These are phyloP conservation scores for Zygosaccharomyces sapae DNA, from an alignment of 1,139 yeast species.

Conservation along the genomic window DNA sequence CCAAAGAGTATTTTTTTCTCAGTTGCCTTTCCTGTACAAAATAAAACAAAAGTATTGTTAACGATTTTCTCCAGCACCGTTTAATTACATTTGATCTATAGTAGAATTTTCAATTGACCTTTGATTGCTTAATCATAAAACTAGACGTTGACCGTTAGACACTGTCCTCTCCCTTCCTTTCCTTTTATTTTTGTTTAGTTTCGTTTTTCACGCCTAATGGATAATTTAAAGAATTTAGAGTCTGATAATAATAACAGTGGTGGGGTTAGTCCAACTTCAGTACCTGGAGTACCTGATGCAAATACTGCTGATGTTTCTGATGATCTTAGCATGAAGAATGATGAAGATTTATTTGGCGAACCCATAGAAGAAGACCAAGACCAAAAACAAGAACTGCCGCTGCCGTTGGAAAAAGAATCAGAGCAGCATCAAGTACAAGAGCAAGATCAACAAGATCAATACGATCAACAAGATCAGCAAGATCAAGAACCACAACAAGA, in stretches of 20 bases:
- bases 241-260: not conserved
- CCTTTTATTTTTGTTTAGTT: not conserved
- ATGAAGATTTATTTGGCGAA: not conserved
- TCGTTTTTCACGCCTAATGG: constrained; percentile 1
- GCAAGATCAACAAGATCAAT: constrained; percentile 3
- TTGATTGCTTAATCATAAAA: too few species aligned
- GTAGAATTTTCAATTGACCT: too few species aligned
- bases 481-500: not conserved
- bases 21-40: not conserved
- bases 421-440: not conserved
- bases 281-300: not conserved
- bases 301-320: not conserved
- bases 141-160: not conserved
- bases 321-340: not conserved
- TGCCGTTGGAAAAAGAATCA: not conserved
- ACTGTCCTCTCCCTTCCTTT: not conserved
- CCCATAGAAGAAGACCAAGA: constrained; percentile 1
- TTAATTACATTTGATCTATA: too few species aligned
- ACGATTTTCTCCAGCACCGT: too few species aligned
- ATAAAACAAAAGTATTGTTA: too few species aligned
- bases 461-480: not conserved
- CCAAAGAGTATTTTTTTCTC: not conserved
- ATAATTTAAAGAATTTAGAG: not conserved
- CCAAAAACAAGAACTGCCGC: constrained; percentile 1
- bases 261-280: not conserved